Conservation (phyloP, 108 stramenopile genomes). For the Stephanodiscus minutulus region DNA sequence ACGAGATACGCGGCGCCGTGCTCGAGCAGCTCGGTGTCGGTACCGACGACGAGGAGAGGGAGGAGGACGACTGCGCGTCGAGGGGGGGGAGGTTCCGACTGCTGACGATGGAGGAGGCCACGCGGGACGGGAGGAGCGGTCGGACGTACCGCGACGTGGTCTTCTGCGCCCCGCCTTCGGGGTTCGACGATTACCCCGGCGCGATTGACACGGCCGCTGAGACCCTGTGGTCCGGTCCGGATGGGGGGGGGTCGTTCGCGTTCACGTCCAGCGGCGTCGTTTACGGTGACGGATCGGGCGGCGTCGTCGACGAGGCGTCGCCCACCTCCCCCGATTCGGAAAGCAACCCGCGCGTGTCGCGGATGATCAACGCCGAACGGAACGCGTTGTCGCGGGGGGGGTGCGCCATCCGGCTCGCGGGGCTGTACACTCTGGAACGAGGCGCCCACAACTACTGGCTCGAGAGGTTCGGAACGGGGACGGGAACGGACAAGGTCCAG, state of each 20-base stretch:
- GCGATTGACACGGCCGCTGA: constrained; percentile 59
- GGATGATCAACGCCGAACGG: constrained; percentile 74
- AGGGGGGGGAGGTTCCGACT: constrained; percentile 53
- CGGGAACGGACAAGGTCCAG: constrained; percentile 9
- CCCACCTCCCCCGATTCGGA: constrained; percentile 50
- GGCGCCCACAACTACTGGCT: constrained; percentile 91
- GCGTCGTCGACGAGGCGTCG: constrained; percentile 63
- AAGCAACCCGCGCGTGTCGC: constrained; percentile 57
- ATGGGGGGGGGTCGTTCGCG: constrained; percentile 66
- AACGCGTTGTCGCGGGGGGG: constrained; percentile 56
- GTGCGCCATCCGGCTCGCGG: constrained; percentile 71
- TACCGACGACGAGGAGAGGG: neutral
- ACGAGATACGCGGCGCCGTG: constrained; percentile 51
- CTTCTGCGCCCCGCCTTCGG: constrained; percentile 90
- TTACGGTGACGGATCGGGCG: constrained; percentile 61
- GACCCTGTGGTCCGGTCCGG: constrained; percentile 55
- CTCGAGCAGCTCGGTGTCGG: constrained; percentile 1
- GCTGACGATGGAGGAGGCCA: constrained; percentile 53
- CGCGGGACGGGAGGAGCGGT: neutral
- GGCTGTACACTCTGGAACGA: constrained; percentile 77
- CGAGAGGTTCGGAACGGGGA: constrained; percentile 49
- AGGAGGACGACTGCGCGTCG: constrained; percentile 12
- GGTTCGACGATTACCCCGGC: constrained; percentile 81
- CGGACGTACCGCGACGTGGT: constrained; percentile 68
- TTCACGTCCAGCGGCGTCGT: constrained; percentile 88